These are phyloP conservation scores for Cyberlindnera subsufficiens DNA, from an alignment of 805 yeast genomes.

Conservation along the genomic window DNA sequence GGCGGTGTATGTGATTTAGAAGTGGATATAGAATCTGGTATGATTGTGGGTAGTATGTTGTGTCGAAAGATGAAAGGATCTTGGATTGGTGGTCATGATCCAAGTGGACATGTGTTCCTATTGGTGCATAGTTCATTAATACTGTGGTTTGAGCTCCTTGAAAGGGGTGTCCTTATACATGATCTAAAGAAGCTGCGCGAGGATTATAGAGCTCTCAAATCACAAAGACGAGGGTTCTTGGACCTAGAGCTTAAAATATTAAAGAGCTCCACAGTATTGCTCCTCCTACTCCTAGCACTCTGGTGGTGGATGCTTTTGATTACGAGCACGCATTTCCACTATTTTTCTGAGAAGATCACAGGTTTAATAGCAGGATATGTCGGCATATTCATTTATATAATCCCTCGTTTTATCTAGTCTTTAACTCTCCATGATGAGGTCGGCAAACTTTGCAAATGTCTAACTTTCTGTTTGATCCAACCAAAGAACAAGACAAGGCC, in stretches of 20 bases:
- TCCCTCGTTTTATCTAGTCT: conserved; percentile 26
- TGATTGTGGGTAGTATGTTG: conserved; percentile 15
- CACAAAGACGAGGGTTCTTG: background rate
- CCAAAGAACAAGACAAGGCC: conserved; percentile 61
- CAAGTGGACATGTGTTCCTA: conserved; percentile 88
- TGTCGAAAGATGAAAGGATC: conserved; percentile 58
- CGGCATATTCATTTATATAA: conserved; percentile 31
- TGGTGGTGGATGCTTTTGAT: conserved; percentile 88
- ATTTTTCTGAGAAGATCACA: conserved; percentile 63
- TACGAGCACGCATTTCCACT: conserved; percentile 84
- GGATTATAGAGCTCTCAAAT: conserved; percentile 1
- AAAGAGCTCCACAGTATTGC: conserved; percentile 18
- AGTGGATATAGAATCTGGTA: background rate
- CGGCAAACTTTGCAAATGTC: conserved; percentile 65
- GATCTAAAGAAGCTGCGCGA: conserved; percentile 19
- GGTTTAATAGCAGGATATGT: conserved; percentile 62
- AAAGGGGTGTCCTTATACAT: conserved; percentile 28
- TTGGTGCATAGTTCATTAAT: conserved; percentile 61
- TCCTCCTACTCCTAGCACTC: conserved; percentile 34
- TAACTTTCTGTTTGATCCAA: conserved; percentile 61
- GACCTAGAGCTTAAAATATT: background rate
- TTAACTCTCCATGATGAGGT: conserved; percentile 64
- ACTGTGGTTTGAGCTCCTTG: conserved; percentile 57
- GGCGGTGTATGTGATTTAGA: conserved; percentile 69
- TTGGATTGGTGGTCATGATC: conserved; percentile 91